These are phyloP conservation scores for Globisporangium abappressorium DNA, from an alignment of 352 stramenopile genomes.

Conservation along the genomic window DNA sequence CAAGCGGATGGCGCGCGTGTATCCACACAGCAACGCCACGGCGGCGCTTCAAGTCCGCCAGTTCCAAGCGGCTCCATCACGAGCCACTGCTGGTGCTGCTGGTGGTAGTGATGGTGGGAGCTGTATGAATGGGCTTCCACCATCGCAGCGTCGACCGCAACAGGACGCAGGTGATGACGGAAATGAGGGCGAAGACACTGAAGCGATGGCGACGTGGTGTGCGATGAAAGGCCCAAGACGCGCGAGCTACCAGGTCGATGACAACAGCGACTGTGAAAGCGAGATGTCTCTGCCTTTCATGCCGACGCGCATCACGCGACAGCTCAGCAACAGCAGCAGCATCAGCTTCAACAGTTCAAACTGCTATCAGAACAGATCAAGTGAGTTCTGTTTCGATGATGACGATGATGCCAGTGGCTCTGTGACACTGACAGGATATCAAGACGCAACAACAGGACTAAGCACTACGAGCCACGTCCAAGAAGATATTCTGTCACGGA, in stretches of 20 bases:
- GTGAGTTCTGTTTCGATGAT: background rate
- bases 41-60: background rate
- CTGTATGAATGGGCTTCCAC: background rate
- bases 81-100: background rate
- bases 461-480: constrained; percentile 22
- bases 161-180: constrained; percentile 4
- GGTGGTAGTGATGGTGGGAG: background rate
- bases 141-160: background rate
- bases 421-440: background rate
- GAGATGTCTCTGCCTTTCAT: constrained; percentile 10
- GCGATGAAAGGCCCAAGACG: background rate
- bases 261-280: constrained; percentile 1
- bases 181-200: background rate
- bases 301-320: background rate
- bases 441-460: background rate
- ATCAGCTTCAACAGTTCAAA: constrained; percentile 5
- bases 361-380: background rate
- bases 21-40: constrained; percentile 16
- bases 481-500: constrained; percentile 57
- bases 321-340: constrained; percentile 11
- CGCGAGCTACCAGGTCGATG: constrained; percentile 8
- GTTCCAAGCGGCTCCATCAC: background rate
- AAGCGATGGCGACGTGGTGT: background rate
- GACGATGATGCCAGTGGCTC: background rate
- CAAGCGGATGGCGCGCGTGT: constrained; percentile 30